Percentiles rank a stretch among this genome's conserved stretches.
These are phyloP conservation scores for Xanthoceras sorbifolium DNA, from an alignment of 345 rosid species.

Conservation along the genomic window DNA sequence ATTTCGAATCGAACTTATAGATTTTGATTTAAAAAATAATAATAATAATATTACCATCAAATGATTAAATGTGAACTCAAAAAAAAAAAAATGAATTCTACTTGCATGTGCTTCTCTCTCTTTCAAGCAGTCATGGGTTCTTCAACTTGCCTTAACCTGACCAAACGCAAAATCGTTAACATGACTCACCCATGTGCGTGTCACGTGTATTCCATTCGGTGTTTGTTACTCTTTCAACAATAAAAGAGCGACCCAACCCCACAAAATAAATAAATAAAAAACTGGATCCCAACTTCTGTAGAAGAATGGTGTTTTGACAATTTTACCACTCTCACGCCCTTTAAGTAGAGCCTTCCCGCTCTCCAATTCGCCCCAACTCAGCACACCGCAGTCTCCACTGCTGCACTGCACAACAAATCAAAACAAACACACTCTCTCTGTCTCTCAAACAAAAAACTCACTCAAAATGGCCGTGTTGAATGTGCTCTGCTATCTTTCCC, in stretches of 20 bases:
- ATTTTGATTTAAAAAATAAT: too few relatives aligned
- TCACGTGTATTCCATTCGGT: neutral
- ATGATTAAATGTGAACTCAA: neutral
- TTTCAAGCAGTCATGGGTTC: neutral
- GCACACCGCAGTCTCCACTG: too few relatives aligned
- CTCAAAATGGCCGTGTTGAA: constrained; percentile 21
- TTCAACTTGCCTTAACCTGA: neutral
- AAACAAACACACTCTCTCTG: neutral
- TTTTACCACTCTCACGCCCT: too few relatives aligned
- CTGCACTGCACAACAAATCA: too few relatives aligned
- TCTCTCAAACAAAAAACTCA: neutral
- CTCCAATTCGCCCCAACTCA: too few relatives aligned
- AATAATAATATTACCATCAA: neutral
- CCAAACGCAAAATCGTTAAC: neutral
- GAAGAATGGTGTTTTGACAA: too few relatives aligned
- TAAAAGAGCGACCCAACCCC: neutral
- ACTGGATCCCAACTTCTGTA: too few relatives aligned
- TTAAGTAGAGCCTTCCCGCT: too few relatives aligned
- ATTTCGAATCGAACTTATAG: too few relatives aligned
- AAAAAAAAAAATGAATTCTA: neutral
- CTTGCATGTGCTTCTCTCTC: neutral
- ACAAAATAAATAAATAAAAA: too few relatives aligned
- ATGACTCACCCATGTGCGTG: neutral
- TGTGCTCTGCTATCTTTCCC: constrained; percentile 26
- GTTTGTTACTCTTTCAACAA: neutral